Percentiles rank a stretch among this genome's conserved stretches.
These are phyloP conservation scores for Rhizopogon roseolus DNA, from an alignment of 768 basidiomycete genomes.

Conservation along the genomic window DNA sequence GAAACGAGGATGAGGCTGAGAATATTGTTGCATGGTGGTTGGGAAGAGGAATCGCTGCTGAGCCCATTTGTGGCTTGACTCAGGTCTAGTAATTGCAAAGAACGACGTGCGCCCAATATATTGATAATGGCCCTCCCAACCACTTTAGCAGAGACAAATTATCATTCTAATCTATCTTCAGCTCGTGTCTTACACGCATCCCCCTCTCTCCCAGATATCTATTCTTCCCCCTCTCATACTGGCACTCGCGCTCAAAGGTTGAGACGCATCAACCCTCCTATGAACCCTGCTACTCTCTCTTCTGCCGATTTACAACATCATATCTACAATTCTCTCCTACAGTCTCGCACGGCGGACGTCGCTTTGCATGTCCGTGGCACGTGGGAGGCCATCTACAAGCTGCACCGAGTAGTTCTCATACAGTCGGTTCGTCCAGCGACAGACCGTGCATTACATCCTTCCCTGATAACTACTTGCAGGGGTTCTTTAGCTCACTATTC, in stretches of 20 bases:
- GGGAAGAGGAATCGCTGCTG: background rate
- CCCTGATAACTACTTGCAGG: conserved; percentile 35
- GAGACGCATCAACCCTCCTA: conserved; percentile 10
- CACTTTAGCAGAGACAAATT: background rate
- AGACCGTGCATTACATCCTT: background rate
- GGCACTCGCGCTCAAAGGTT: background rate
- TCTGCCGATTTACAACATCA: conserved; percentile 65
- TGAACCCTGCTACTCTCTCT: conserved; percentile 40
- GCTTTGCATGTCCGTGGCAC: conserved; percentile 62
- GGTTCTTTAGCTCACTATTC: conserved; percentile 87
- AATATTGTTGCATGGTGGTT: conserved; percentile 40
- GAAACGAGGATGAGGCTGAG: conserved; percentile 62
- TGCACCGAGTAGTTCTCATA: conserved; percentile 84
- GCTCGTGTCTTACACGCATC: conserved; percentile 7
- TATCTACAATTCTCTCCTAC: conserved; percentile 69
- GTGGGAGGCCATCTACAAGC: conserved; percentile 69
- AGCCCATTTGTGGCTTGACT: no score
- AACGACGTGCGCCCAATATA: background rate
- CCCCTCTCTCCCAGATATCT: conserved; percentile 9
- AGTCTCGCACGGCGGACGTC: conserved; percentile 74
- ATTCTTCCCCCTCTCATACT: background rate
- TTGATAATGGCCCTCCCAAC: conserved; percentile 3
- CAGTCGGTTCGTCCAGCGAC: conserved; percentile 53
- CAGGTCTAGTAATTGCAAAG: no score
- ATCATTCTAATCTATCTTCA: background rate